A percentile compares a stretch with the other conserved stretches of the same genome.
Evolutionary conservation across 2,329 filamentous ascomycete species (phyloP).

Genomic region (Penicillium sp.): DNA sequence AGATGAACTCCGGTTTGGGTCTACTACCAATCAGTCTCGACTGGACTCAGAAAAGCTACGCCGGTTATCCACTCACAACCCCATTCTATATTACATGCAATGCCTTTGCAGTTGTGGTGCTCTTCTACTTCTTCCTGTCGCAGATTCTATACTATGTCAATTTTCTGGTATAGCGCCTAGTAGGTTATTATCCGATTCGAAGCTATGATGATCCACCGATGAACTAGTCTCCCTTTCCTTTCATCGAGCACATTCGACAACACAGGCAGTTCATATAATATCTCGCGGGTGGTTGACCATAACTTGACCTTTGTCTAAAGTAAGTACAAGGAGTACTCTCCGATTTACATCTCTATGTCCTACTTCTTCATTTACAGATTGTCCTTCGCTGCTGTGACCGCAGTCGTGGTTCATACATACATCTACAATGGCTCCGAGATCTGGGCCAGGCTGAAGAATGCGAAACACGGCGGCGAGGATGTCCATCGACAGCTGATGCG

Average conservation of each 20-base stretch:
- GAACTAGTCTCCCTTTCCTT: not conserved
- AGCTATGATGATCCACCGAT: not conserved
- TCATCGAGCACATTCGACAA: not conserved
- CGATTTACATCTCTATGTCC: not conserved
- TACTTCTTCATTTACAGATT: not conserved
- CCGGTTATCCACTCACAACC: not conserved
- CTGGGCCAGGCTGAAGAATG: not conserved
- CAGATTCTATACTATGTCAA: not conserved
- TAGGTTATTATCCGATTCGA: not conserved
- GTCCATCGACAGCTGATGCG: not conserved
- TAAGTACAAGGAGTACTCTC: not conserved
- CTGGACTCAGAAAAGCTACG: not conserved
- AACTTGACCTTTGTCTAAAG: not conserved
- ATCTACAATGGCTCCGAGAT: not conserved
- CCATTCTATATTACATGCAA: not conserved
- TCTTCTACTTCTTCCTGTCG: not conserved
- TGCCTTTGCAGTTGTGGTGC: not conserved
- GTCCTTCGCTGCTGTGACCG: not conserved
- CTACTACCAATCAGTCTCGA: not conserved
- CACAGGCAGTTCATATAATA: not conserved
- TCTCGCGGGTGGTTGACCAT: not conserved
- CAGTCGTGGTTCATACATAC: not conserved
- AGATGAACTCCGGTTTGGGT: not conserved
- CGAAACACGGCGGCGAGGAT: not conserved
- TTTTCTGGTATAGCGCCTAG: not conserved